Conservation (phyloP, 2,329 filamentous ascomycete genomes). For the Colletotrichum tamarilloi region DNA sequence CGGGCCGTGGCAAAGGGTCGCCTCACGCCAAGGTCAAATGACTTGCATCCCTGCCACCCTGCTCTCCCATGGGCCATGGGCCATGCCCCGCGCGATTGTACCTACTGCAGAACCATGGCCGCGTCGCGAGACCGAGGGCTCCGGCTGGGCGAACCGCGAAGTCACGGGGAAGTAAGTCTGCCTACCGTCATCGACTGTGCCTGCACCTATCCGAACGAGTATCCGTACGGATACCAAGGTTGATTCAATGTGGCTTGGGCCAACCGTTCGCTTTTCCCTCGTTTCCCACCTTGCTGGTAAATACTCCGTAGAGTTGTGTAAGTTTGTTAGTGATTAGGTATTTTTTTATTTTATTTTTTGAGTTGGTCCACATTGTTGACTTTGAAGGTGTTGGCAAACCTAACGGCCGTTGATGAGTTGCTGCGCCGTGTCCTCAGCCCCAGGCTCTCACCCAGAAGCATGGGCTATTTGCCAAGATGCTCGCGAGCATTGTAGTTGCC, state of each 20-base stretch:
- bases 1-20: conserved; percentile 11
- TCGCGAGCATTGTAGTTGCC: neutral
- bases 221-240: neutral
- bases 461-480: neutral
- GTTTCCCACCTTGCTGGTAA: neutral
- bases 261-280: conserved; percentile 8
- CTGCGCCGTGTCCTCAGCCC: conserved; percentile 30
- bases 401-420: neutral
- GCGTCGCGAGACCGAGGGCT: conserved; percentile 25
- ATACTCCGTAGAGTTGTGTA: neutral
- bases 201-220: neutral
- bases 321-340: neutral
- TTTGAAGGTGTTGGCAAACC: neutral
- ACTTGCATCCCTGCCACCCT: neutral
- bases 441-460: neutral
- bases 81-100: neutral
- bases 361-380: neutral
- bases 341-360: neutral
- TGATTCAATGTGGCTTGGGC: conserved; percentile 16
- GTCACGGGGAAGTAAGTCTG: neutral
- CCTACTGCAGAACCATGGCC: neutral
- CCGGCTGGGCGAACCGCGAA: conserved; percentile 21
- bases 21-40: conserved; percentile 1
- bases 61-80: too few species aligned
- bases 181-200: neutral